Conservation (phyloP, 2,329 filamentous ascomycete species). For the Talaromyces sp. region DNA sequence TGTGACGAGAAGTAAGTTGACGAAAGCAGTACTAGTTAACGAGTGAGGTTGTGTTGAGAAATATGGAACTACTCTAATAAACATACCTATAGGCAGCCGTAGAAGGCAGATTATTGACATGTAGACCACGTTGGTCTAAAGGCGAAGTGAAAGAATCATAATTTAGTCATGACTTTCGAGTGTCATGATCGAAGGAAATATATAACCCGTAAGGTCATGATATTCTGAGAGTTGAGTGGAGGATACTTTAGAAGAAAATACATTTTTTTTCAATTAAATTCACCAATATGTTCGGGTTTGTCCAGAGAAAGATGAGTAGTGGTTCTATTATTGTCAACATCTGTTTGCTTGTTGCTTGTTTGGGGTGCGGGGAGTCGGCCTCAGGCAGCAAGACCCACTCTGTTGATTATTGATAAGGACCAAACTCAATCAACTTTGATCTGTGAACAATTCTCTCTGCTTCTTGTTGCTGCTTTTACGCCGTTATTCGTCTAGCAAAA, state of each 20-base stretch:
- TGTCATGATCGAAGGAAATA: background rate
- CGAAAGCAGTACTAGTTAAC: background rate
- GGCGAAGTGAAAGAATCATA: background rate
- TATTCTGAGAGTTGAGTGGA: background rate
- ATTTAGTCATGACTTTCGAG: background rate
- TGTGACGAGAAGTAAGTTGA: background rate
- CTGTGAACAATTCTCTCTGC: background rate
- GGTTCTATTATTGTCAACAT: background rate
- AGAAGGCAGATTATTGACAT: background rate
- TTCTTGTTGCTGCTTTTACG: background rate
- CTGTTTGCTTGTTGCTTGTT: background rate
- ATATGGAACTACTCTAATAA: background rate
- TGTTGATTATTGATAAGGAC: background rate
- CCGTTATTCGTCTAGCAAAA: too few species aligned
- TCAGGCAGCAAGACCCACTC: background rate
- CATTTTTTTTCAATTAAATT: too few species aligned
- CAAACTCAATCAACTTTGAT: background rate
- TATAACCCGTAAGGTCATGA: background rate
- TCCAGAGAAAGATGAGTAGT: background rate
- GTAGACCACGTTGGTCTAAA: background rate
- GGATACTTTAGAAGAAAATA: background rate
- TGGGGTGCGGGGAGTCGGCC: background rate
- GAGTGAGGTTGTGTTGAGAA: background rate
- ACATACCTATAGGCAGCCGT: background rate
- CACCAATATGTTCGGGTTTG: background rate